Base-by-base conservation (phyloP, 1,284 basidiomycete genomes). In the Phellinidium pouzarii region DNA sequence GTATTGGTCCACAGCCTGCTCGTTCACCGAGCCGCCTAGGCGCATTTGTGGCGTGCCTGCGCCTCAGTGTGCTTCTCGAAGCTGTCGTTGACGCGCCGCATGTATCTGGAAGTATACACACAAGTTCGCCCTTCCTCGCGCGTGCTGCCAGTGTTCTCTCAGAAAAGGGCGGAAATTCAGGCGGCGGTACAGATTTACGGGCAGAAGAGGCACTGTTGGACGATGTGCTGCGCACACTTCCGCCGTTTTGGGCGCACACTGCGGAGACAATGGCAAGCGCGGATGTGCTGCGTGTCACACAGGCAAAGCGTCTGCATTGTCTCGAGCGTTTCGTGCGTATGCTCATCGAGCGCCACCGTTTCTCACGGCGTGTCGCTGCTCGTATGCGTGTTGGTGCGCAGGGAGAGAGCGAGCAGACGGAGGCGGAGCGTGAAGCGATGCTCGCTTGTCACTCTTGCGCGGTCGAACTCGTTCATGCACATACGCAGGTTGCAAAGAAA, bases 211-310 rank as follows among this genome's bases (percentile, higher is more conserved):
- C 71, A 17, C 66, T 94, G 40, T 68, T 94, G 58, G 88, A 92
- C 58, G 89, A 91, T 61, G 84, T 92, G 61, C 78, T 80, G 52
- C 70, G 72, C 44, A 78, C 78, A 43, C 74, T 92, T 37, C 87
- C 90, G 0, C 66, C 80, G 23, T 84, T 84, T 64, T 94, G 90
- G 87, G 74, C 78, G 2, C 89, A 91, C 64, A 80, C 82, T 4
- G 71, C 81, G 0, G 91, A 92, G 60, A 91, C 89, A 14, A 73
- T 91, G 60, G 79, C 79, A n/a, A 87, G 84, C 61, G 82, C 86
- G 19, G 91, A 94, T 68, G 89, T 90, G 4, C 84, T 94, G 54
- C 77, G 91, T 14, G 75, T 94, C 53, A 94, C 91, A 1, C 91
- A 94, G 68, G 84, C 90, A 0, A 87, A 90, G 60, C 76, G 91